phyloP scores from a whole-genome alignment of 148 eudicot genomes.

The Spergularia marina region DNA sequence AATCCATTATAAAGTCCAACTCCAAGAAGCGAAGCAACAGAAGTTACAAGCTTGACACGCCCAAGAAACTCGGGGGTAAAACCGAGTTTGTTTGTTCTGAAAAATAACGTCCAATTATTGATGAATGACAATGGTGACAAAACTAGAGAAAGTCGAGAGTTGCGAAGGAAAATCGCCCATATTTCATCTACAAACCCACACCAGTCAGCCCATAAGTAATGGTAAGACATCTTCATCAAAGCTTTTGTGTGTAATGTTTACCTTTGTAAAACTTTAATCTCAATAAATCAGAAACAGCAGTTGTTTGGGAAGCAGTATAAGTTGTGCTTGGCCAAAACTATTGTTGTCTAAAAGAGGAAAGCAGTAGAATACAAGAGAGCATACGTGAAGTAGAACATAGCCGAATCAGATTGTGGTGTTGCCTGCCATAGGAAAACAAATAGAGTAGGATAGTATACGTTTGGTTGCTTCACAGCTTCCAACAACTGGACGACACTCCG shows the following conservation, averaged over 20 bases:
- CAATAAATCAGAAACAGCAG: not conserved
- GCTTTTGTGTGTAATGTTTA: not conserved
- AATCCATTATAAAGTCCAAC: conserved; percentile 95
- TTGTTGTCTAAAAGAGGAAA: not conserved
- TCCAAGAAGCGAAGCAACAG: conserved; percentile 89
- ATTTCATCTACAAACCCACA: not conserved
- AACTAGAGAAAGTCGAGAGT: not conserved
- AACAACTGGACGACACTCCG: conserved; percentile 58
- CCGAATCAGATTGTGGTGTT: conserved; percentile 96
- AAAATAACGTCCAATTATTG: conserved; percentile 9
- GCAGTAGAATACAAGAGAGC: conserved; percentile 23
- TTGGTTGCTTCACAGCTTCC: conserved; percentile 82
- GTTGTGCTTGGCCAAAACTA: not conserved
- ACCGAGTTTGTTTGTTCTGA: conserved; percentile 90
- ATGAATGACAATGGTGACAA: not conserved
- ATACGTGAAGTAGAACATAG: conserved; percentile 93
- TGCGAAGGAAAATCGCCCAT: not conserved
- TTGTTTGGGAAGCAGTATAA: not conserved
- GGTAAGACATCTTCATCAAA: not conserved
- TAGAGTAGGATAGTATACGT: conserved; percentile 82
- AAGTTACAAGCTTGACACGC: conserved; percentile 93
- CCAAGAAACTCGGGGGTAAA: conserved; percentile 97
- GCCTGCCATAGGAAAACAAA: conserved; percentile 98
- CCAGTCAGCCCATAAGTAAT: not conserved
- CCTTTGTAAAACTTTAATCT: not conserved